Conservation (phyloP, 176 grass and related monocot species). For the Zea luxurians region DNA sequence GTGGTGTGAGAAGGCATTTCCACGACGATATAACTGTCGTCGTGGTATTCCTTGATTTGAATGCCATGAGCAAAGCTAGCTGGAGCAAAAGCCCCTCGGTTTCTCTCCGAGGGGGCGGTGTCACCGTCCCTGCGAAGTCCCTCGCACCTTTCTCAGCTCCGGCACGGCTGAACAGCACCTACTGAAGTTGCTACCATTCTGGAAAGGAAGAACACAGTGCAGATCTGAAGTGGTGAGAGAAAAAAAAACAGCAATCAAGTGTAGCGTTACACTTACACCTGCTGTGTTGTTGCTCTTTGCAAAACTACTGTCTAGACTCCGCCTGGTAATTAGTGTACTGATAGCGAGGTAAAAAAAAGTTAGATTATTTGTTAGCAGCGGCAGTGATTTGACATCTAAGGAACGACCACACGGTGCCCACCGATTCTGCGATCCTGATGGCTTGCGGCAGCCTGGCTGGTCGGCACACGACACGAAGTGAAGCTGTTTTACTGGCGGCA, state of each 20-base stretch:
- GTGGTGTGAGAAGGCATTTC: conserved; percentile 78
- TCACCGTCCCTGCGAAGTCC: conserved; percentile 56
- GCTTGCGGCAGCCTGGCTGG: background rate
- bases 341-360: conserved; percentile 55
- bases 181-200: conserved; percentile 27
- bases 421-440: conserved; percentile 17
- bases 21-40: conserved; percentile 76
- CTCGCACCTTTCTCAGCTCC: conserved; percentile 55
- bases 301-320: conserved; percentile 37
- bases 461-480: conserved; percentile 14
- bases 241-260: conserved; percentile 1
- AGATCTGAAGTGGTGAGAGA: conserved; percentile 8
- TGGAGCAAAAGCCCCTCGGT: conserved; percentile 53
- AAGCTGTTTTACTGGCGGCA: conserved; percentile 2
- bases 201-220: conserved; percentile 9
- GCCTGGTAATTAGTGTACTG: conserved; percentile 62
- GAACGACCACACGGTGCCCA: background rate
- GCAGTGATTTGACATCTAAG: conserved; percentile 20
- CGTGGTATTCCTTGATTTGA: conserved; percentile 70
- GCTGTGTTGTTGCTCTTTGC: conserved; percentile 23
- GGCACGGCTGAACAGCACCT: conserved; percentile 41
- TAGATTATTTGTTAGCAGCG: conserved; percentile 53
- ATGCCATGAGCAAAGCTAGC: conserved; percentile 50
- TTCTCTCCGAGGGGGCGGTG: conserved; percentile 63
- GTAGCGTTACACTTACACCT: conserved; percentile 23